Conservation (phyloP, 495 filamentous ascomycete species). For the Penicillium flavigenum region DNA sequence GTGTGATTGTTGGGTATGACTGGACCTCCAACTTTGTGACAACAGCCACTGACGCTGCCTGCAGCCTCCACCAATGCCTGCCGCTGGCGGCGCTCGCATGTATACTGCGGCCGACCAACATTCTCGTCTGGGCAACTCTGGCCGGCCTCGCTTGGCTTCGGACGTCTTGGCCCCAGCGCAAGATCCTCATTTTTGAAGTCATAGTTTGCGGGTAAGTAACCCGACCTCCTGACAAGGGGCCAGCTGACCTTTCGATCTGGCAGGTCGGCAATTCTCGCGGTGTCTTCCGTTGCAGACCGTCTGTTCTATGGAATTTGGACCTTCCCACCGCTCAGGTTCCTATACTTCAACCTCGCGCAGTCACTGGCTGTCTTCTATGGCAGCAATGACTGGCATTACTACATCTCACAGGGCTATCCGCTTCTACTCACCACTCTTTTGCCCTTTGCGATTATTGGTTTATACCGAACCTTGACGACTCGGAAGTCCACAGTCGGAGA, state of each 20-base stretch:
- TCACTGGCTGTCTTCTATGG: conserved; percentile 90
- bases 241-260: conserved; percentile 14
- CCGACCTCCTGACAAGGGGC: background rate
- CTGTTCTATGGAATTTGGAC: conserved; percentile 85
- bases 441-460: conserved; percentile 67
- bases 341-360: conserved; percentile 89
- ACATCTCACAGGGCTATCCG: conserved; percentile 83
- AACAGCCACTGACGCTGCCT: conserved; percentile 19
- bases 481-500: conserved; percentile 29
- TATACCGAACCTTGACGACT: conserved; percentile 54
- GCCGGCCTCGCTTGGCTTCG: conserved; percentile 47
- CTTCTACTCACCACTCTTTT: conserved; percentile 81
- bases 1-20: conserved; percentile 16
- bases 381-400: conserved; percentile 89
- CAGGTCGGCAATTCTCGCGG: conserved; percentile 55
- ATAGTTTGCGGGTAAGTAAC: conserved; percentile 64
- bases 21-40: background rate
- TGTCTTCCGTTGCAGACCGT: conserved; percentile 70
- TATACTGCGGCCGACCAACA: conserved; percentile 86
- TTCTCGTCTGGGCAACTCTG: conserved; percentile 75
- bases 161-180: conserved; percentile 40
- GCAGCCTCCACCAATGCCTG: conserved; percentile 63
- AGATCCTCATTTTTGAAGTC: conserved; percentile 59
- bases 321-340: conserved; percentile 83
- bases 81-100: conserved; percentile 78